These are phyloP conservation scores for Setomelanomma holmii DNA, from an alignment of 2,329 filamentous ascomycete genomes.

Conservation along the genomic window DNA sequence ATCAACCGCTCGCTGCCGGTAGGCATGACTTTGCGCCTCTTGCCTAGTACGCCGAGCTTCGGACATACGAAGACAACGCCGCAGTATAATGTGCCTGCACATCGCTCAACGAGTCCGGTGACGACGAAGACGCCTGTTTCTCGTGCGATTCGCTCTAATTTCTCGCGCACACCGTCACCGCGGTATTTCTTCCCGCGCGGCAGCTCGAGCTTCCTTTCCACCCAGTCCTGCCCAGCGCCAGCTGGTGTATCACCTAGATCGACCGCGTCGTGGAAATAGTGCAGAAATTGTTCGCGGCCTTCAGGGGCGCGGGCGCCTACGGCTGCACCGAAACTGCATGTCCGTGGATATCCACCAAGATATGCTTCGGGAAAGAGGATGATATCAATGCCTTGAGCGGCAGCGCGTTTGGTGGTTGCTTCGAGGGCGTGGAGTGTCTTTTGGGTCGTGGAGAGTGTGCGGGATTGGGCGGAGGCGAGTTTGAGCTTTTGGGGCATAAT, in stretches of 20 bases:
- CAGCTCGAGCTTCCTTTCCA: conserved; percentile 65
- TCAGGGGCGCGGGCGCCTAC: conserved; percentile 72
- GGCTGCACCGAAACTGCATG: conserved; percentile 75
- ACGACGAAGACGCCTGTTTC: conserved; percentile 85
- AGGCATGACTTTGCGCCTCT: conserved; percentile 92
- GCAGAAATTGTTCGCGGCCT: conserved; percentile 81
- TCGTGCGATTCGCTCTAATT: conserved; percentile 75
- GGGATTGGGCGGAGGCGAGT: conserved; percentile 58
- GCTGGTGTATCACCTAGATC: conserved; percentile 81
- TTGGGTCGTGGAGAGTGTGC: conserved; percentile 55
- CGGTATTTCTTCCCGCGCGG: conserved; percentile 57
- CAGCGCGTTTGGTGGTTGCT: conserved; percentile 68
- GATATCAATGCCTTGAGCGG: conserved; percentile 66
- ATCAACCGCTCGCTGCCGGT: conserved; percentile 83
- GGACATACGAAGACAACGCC: conserved; percentile 83
- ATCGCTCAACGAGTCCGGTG: conserved; percentile 78
- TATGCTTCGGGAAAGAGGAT: conserved; percentile 92
- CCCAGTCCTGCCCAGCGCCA: conserved; percentile 77
- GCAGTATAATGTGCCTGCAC: conserved; percentile 85
- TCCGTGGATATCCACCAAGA: conserved; percentile 88
- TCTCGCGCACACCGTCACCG: conserved; percentile 80
- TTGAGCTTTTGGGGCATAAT: conserved; percentile 55
- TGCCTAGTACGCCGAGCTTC: conserved; percentile 73
- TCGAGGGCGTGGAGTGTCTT: conserved; percentile 73
- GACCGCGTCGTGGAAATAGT: conserved; percentile 79